Evolutionary conservation across 2,329 filamentous ascomycete genomes (phyloP).

Genomic region (Onygenales sp.): DNA sequence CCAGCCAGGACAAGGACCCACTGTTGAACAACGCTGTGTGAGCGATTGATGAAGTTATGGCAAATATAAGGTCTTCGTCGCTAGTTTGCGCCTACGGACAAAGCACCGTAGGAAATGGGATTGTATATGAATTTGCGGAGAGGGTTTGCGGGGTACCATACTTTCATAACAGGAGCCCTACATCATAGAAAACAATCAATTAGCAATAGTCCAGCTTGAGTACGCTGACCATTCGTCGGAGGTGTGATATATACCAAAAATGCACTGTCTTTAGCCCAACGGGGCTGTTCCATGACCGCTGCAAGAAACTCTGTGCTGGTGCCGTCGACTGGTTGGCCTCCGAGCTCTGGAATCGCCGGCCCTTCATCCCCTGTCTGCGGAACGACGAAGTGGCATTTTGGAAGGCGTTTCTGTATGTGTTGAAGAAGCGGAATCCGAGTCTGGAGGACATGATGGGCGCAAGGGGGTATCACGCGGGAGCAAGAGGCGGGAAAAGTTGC

Average conservation of each 20-base stretch:
- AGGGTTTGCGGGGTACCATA: constrained; percentile 22
- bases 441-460: constrained; percentile 44
- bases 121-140: not conserved
- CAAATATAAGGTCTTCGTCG: not conserved
- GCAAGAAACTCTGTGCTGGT: constrained; percentile 47
- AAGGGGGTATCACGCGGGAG: not conserved
- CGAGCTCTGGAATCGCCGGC: constrained; percentile 64
- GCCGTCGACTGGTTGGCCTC: constrained; percentile 39
- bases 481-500: not conserved
- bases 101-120: not conserved
- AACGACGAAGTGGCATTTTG: constrained; percentile 46
- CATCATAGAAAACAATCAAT: not conserved
- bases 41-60: not conserved
- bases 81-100: not conserved
- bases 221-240: not conserved
- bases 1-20: constrained; percentile 91
- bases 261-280: constrained; percentile 87
- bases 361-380: constrained; percentile 40
- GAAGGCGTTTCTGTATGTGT: constrained; percentile 40
- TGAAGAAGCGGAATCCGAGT: constrained; percentile 49
- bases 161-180: constrained; percentile 91
- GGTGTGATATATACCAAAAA: constrained; percentile 61
- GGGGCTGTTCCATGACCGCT: constrained; percentile 75
- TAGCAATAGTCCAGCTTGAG: constrained; percentile 2
- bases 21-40: constrained; percentile 33